Evolutionary conservation across 768 basidiomycete genomes (phyloP), one percentile per base, ranked within the genome.

Genomic region (Dentipellis fragilis): DNA sequence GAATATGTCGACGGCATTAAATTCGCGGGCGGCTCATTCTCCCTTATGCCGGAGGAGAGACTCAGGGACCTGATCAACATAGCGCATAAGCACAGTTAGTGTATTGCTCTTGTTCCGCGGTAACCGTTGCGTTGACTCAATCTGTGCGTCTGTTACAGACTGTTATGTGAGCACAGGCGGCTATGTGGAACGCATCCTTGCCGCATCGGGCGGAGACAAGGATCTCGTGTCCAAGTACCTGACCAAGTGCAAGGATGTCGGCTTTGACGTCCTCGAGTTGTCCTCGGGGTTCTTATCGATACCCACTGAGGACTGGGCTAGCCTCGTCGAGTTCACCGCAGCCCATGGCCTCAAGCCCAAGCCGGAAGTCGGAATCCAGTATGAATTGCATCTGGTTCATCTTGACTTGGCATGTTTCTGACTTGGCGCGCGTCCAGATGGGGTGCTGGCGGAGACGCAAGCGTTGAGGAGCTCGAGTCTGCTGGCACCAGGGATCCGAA

Each of bases 241-340:
- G 23, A 61, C 63, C 37, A 63, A 66, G 34, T 72, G 70, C 63
- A 71, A 72, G 55, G 67, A 72, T 45, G 61, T 72, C 50, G 73
- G 68, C n/a, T 74, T 77, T 60, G 75, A 74, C 60, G 73, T 77
- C 14, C 57, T 77, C 1, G 74, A 74, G 57, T 65, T 75, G 38
- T 76, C 75, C 1, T 73, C 74, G 3, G 71, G 72, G 14, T 75
- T 78, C 60, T 64, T 75, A 23, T 73, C 73, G n/a, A 72, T 77
- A 57, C 75, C 75, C 1, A 67, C 72, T 1, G 67, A 73, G 8
- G 75, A 75, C 53, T 75, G 72, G 74, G 65, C 70, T 9, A 64
- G 66, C 4, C 63, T 75, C 52, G 68, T 76, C 37, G 69, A 74
- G 56, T 67, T 71, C 36, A 71, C 72, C 4, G 68, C 69, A 9